A percentile compares a stretch with the other conserved stretches of the same genome.
These are phyloP conservation scores for Ephemerocybe angulata DNA, from an alignment of 768 basidiomycete species.

Conservation along the genomic window DNA sequence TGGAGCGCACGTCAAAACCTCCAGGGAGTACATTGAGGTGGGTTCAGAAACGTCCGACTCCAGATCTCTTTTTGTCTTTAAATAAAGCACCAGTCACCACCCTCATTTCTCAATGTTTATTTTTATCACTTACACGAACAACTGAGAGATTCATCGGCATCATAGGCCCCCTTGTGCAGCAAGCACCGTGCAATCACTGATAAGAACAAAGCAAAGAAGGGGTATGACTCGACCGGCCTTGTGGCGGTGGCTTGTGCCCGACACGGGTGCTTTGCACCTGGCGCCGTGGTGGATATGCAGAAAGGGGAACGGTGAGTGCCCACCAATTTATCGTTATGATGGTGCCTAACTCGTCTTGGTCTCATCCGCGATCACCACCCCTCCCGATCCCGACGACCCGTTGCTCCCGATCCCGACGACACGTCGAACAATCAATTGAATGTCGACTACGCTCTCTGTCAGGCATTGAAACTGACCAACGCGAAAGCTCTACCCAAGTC, in stretches of 20 bases:
- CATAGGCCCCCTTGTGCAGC: background rate
- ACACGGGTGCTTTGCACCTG: slow-evolving; percentile 1
- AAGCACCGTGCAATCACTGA: background rate
- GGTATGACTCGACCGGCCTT: background rate
- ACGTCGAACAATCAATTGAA: background rate
- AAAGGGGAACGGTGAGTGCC: background rate
- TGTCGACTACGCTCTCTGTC: background rate
- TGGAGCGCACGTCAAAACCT: background rate
- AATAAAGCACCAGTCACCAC: too few species aligned
- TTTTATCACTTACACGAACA: too few species aligned
- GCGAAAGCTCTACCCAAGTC: background rate
- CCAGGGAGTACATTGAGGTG: slow-evolving; percentile 10
- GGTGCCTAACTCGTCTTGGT: too few species aligned
- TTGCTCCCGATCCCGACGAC: background rate
- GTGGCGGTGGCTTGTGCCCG: background rate
- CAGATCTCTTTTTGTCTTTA: too few species aligned
- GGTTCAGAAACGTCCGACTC: too few species aligned
- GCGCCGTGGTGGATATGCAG: background rate
- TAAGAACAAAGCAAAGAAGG: background rate
- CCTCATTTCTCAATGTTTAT: too few species aligned
- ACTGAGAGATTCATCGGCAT: background rate
- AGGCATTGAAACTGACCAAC: background rate
- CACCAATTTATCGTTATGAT: too few species aligned
- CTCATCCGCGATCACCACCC: too few species aligned
- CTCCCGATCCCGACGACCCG: background rate